A percentile compares a stretch with the other conserved stretches of the same genome.
Evolutionary conservation across 1,139 yeast species (phyloP).

Genomic region (Protomyces gravidus): DNA sequence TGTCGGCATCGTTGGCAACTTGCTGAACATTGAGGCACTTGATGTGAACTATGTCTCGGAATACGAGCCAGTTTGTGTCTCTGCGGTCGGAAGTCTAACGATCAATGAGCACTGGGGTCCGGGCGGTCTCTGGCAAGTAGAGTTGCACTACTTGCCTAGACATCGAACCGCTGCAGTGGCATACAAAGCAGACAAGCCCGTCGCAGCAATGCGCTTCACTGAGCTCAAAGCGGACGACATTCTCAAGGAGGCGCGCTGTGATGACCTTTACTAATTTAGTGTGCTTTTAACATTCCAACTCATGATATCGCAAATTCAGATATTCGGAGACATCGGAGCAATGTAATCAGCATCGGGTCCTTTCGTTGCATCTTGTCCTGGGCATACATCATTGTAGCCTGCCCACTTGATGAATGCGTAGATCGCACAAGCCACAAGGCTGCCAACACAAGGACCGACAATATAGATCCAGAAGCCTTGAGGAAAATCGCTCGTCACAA

Average conservation of each 20-base stretch:
- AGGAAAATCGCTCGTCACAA: constrained; percentile 70
- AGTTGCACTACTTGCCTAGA: not conserved
- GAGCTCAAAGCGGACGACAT: not conserved
- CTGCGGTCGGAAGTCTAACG: not conserved
- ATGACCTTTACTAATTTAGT: not conserved
- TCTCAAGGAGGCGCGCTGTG: not conserved
- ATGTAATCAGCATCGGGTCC: constrained; percentile 23
- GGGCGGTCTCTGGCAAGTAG: not conserved
- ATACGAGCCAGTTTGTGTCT: not conserved
- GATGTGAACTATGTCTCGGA: constrained; percentile 21
- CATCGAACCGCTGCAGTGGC: not conserved
- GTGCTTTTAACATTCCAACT: not conserved
- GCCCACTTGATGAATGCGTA: constrained; percentile 21
- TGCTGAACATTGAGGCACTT: constrained; percentile 31
- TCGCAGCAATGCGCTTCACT: not conserved
- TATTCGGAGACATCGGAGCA: not conserved
- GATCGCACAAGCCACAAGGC: constrained; percentile 20
- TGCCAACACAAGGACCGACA: constrained; percentile 41
- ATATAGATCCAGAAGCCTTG: constrained; percentile 81
- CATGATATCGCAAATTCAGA: not conserved
- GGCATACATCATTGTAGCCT: constrained; percentile 17
- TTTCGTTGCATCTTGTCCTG: constrained; percentile 19
- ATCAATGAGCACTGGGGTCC: not conserved
- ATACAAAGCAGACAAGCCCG: not conserved
- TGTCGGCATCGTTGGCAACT: constrained; percentile 31